Percentiles rank a stretch among this genome's conserved stretches.
phyloP scores from a whole-genome alignment of 2,329 filamentous ascomycete species.

The Pestalotiopsis sp. region DNA sequence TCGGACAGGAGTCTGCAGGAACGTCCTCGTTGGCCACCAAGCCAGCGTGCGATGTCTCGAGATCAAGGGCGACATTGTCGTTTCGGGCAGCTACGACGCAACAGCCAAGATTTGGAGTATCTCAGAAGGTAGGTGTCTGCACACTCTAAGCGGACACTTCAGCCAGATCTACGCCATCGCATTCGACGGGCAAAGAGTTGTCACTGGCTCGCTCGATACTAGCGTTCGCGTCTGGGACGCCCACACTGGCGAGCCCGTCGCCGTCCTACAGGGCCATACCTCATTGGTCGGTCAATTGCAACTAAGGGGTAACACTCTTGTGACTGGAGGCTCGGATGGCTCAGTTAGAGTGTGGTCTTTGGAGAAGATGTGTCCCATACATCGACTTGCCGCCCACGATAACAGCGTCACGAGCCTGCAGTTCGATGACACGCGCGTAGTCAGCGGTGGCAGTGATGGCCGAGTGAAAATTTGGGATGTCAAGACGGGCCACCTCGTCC shows the following conservation, averaged over 20 bases:
- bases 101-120: conserved; percentile 98
- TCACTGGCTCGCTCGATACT: conserved; percentile 94
- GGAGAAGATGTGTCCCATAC: conserved; percentile 86
- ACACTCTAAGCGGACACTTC: conserved; percentile 91
- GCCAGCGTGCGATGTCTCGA: conserved; percentile 94
- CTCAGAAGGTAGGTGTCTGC: conserved; percentile 87
- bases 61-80: conserved; percentile 93
- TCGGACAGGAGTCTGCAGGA: conserved; percentile 81
- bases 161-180: conserved; percentile 99
- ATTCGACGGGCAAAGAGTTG: conserved; percentile 91
- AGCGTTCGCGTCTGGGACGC: conserved; percentile 98
- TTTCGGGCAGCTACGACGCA: conserved; percentile 98
- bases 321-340: conserved; percentile 94
- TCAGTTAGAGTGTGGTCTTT: conserved; percentile 97
- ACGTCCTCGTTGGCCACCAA: conserved; percentile 91
- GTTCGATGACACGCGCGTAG: conserved; percentile 93
- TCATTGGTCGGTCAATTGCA: conserved; percentile 95
- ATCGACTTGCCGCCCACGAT: conserved; percentile 93
- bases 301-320: conserved; percentile 91
- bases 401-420: conserved; percentile 98
- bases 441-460: conserved; percentile 96
- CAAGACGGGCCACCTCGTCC: conserved; percentile 85
- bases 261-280: conserved; percentile 94
- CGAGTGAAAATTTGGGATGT: conserved; percentile 98
- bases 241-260: conserved; percentile 81